Evolutionary conservation across 345 rosid species (phyloP), one percentile per base, ranked within the genome.

Genomic region (Citrus reticulata): DNA sequence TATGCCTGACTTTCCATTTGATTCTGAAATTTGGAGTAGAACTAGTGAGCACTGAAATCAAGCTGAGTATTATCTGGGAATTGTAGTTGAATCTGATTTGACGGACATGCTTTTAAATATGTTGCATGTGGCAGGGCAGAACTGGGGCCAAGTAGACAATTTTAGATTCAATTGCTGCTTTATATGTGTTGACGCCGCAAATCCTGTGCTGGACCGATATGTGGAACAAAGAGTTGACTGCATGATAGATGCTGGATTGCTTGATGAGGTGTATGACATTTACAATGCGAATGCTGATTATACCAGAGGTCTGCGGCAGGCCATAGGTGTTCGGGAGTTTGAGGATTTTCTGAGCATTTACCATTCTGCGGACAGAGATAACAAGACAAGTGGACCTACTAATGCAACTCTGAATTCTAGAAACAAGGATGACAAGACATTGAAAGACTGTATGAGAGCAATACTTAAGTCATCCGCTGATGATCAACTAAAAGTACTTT

Each of bases 311-410:
- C 32, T 94, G 77, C 84, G 87, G 67, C 98, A 96, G 85, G 94
- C 98, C 35, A 96, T 96, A 81, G 99, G 99, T 59, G 97, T 92
- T 22, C 83, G 92, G 74, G 99, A 96, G 78, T 96, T 96, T 79
- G 90, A 91, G 76, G 84, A 87, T 54, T 86, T 92, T 84, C 82
- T 96, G 67, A 81, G 77, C 54, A 40, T 69, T 69, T 83, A 85
- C 84, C 80, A 82, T 78, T 73, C 75, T 0, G 81, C 64, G 4
- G 49, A 64, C 40, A 80, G 78, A 54, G 27, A 72, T 68, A 66
- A 73, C 59, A 40, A 61, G 63, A 80, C n/a, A 66, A 46, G 39
- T 75, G 79, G 71, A 76, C 72, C 82, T n/a, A 69, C 24, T 9
- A 58, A 62, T 25, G 83, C 77, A 22, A 79, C 84, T 68, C 75